phyloP scores from a whole-genome alignment of 2,329 filamentous ascomycete genomes.

The Penicillium sp. region DNA sequence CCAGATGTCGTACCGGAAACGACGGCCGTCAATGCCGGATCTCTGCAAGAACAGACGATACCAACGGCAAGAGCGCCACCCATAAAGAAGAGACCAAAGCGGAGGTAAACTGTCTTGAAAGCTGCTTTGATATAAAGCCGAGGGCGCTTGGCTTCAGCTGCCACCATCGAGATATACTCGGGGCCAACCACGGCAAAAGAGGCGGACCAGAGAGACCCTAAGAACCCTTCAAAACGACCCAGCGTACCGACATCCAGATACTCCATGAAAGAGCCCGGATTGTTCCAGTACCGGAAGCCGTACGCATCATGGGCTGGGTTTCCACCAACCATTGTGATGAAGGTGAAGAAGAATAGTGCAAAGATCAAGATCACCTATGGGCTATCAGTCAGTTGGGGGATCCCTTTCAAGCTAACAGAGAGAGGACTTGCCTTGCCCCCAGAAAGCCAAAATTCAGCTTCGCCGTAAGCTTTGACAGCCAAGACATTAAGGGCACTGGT shows the following conservation, averaged over 20 bases:
- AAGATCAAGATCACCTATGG: constrained; percentile 62
- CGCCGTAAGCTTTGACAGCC: constrained; percentile 69
- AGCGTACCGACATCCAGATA: constrained; percentile 61
- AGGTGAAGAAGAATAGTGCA: constrained; percentile 69
- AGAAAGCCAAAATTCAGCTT: constrained; percentile 54
- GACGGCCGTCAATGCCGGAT: constrained; percentile 35
- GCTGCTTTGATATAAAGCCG: constrained; percentile 68
- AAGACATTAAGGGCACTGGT: constrained; percentile 62
- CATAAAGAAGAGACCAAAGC: constrained; percentile 73
- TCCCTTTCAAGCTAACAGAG: neutral
- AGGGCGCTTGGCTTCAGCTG: constrained; percentile 69
- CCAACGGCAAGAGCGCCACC: constrained; percentile 69
- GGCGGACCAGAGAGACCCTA: constrained; percentile 71
- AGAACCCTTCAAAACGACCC: constrained; percentile 54
- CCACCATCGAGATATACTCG: constrained; percentile 62
- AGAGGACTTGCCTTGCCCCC: constrained; percentile 50
- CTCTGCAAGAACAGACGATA: constrained; percentile 67
- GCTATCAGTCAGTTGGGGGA: neutral
- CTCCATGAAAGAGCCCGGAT: constrained; percentile 66
- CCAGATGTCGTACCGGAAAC: constrained; percentile 14
- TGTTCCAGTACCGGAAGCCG: constrained; percentile 65
- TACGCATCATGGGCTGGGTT: constrained; percentile 70
- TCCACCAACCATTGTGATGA: constrained; percentile 77
- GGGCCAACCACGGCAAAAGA: constrained; percentile 65
- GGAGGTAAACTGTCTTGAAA: constrained; percentile 74